Percentiles rank a stretch among this genome's conserved stretches.
Conservation (phyloP, 306 rosid species). For the Cicer pinnatifidum region DNA sequence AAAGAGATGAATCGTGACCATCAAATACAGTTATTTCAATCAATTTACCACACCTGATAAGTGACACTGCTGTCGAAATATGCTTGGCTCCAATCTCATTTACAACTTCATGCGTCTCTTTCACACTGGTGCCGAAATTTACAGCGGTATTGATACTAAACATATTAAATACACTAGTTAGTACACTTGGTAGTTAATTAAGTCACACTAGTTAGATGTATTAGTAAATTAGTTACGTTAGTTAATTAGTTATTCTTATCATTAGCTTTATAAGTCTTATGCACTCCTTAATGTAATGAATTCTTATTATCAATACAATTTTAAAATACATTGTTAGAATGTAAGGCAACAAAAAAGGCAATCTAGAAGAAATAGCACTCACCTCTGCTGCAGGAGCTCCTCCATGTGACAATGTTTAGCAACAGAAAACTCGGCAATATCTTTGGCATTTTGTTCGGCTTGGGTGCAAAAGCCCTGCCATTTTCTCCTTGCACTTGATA, state of each 20-base stretch:
- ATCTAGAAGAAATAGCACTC: slow-evolving; percentile 14
- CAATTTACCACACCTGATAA: slow-evolving; percentile 66
- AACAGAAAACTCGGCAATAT: slow-evolving; percentile 70
- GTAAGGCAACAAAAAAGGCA: not conserved
- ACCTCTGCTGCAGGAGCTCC: slow-evolving; percentile 74
- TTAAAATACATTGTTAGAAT: slow-evolving; percentile 24
- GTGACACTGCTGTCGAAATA: slow-evolving; percentile 58
- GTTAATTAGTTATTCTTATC: too few relatives aligned
- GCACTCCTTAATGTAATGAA: too few relatives aligned
- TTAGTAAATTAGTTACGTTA: too few relatives aligned
- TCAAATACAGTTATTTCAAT: not conserved
- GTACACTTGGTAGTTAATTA: too few relatives aligned
- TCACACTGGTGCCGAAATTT: slow-evolving; percentile 57
- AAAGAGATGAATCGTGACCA: not conserved
- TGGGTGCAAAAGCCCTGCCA: slow-evolving; percentile 77
- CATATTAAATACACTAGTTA: not conserved
- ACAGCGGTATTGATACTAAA: slow-evolving; percentile 63
- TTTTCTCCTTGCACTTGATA: slow-evolving; percentile 76
- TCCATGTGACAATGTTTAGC: slow-evolving; percentile 86
- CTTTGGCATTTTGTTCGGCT: slow-evolving; percentile 73
- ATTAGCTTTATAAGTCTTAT: too few relatives aligned
- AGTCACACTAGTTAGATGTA: too few relatives aligned
- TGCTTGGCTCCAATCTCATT: slow-evolving; percentile 70
- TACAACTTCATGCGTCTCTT: slow-evolving; percentile 60
- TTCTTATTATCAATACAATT: too few relatives aligned